Base-by-base conservation (phyloP, 2,329 filamentous ascomycete species). In the Nemania serpens region DNA sequence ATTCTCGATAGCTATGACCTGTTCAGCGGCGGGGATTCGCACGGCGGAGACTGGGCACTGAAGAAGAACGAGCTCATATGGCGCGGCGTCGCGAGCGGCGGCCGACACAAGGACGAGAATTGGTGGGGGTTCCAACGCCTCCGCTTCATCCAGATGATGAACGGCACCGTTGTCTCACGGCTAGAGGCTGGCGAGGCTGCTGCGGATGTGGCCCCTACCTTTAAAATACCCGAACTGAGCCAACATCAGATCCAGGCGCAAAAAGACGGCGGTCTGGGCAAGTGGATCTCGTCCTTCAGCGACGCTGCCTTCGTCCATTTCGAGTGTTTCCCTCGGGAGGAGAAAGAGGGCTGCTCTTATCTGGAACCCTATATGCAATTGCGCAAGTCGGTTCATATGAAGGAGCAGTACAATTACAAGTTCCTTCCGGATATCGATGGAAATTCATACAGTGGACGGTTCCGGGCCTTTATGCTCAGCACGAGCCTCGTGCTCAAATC, bases 371-470 rank as follows among this genome's bases (percentile, higher is more conserved):
- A 77, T 65, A 77, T 78, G 65, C 59, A 66, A 20, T 58, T 71
- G 6, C 68, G 74, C 3, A 60, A 73, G 0, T 59, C 69, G 33
- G 70, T 78, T 49, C 72, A 76, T 45, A 82, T 84, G 75, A 75
- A 74, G 57, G 70, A 80, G 50, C 81, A 84, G 66, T 85, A 83
- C 68, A 61, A 68, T n/a, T 76, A 81, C 75, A 91, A 91, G 71
- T 90, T 84, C 68, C 78, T 91, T 1, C 83, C 87, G 0, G 89
- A 92, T 69, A 82, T 89, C 46, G 90, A 92, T 71, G 89, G 89
- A n/a, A 84, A 87, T 74, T 83, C 81, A 1, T 87, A 87, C 69
- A 84, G 81, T 56, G 86, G 84, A 3, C 81, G 86, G n/a, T 89
- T 84, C 74, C 81, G 83, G 48, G 82, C 81, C 0, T 88, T 91